Percentiles rank a stretch among this genome's conserved stretches.
phyloP scores from a whole-genome alignment of 768 basidiomycete genomes.

The Hygrocybe coccinea region DNA sequence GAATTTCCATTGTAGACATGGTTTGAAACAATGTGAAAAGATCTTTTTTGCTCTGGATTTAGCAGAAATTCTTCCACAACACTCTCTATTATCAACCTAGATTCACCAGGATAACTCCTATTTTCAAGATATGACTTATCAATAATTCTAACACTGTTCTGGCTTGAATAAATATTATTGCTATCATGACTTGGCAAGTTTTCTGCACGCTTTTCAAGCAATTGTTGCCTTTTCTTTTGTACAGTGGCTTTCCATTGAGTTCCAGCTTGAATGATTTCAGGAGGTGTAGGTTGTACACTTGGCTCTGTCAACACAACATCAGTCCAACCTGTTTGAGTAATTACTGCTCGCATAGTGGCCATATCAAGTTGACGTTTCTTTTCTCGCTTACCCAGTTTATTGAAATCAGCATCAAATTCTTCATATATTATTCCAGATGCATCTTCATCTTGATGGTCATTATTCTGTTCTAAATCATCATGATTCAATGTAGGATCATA shows the following conservation, averaged over 20 bases:
- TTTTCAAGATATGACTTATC: slow-evolving; percentile 18
- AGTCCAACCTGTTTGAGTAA: slow-evolving; percentile 1
- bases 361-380: not conserved
- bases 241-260: slow-evolving; percentile 10
- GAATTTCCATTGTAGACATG: slow-evolving; percentile 14
- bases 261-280: not conserved
- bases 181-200: not conserved
- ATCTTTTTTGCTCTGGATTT: slow-evolving; percentile 25
- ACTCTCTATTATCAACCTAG: slow-evolving; percentile 15
- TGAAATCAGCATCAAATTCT: not conserved
- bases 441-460: too few species aligned
- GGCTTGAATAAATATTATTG: not conserved
- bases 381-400: not conserved
- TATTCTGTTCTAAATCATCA: too few species aligned
- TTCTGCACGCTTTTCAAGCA: slow-evolving; percentile 6
- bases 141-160: slow-evolving; percentile 18
- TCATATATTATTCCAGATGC: not conserved
- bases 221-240: slow-evolving; percentile 3
- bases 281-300: not conserved
- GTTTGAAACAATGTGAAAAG: slow-evolving; percentile 29
- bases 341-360: not conserved
- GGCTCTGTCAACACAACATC: not conserved
- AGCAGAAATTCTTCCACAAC: slow-evolving; percentile 1
- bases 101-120: slow-evolving; percentile 1
- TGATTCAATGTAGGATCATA: too few species aligned